These are phyloP conservation scores for Geotrichum reessii DNA, from an alignment of 1,139 yeast genomes.

Conservation along the genomic window DNA sequence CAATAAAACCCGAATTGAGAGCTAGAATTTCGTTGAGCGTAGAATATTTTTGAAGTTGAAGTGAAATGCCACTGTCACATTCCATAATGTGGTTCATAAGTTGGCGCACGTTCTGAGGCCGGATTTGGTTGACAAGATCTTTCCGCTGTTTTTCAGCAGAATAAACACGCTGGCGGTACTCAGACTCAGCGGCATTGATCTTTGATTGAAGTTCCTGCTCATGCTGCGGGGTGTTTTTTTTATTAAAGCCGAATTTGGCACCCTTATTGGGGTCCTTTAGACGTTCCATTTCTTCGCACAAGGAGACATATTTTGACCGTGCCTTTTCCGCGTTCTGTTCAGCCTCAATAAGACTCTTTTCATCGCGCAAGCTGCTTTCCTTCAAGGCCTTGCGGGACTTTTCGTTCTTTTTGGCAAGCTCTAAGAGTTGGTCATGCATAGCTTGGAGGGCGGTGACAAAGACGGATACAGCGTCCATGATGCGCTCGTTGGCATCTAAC, in stretches of 20 bases:
- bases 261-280: conserved; percentile 73
- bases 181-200: conserved; percentile 78
- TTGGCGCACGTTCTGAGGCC: conserved; percentile 72
- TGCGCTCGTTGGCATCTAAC: conserved; percentile 69
- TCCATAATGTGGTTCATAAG: conserved; percentile 75
- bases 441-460: conserved; percentile 72
- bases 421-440: conserved; percentile 77
- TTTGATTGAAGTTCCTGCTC: conserved; percentile 83
- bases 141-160: conserved; percentile 68
- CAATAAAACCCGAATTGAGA: conserved; percentile 77
- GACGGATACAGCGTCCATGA: conserved; percentile 66
- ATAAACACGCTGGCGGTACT: conserved; percentile 71
- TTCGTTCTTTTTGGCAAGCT: conserved; percentile 63
- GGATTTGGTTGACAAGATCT: conserved; percentile 62
- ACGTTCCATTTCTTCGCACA: conserved; percentile 83
- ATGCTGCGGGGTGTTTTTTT: conserved; percentile 79
- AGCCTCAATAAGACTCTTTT: conserved; percentile 77
- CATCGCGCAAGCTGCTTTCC: conserved; percentile 75
- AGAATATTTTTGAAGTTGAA: conserved; percentile 83
- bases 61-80: conserved; percentile 80
- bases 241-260: conserved; percentile 61
- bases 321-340: conserved; percentile 85
- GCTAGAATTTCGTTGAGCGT: conserved; percentile 79
- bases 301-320: conserved; percentile 66
- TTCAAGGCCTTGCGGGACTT: conserved; percentile 69